These are phyloP conservation scores for Nitzschia sp. DNA, from an alignment of 108 stramenopile genomes.

Conservation along the genomic window DNA sequence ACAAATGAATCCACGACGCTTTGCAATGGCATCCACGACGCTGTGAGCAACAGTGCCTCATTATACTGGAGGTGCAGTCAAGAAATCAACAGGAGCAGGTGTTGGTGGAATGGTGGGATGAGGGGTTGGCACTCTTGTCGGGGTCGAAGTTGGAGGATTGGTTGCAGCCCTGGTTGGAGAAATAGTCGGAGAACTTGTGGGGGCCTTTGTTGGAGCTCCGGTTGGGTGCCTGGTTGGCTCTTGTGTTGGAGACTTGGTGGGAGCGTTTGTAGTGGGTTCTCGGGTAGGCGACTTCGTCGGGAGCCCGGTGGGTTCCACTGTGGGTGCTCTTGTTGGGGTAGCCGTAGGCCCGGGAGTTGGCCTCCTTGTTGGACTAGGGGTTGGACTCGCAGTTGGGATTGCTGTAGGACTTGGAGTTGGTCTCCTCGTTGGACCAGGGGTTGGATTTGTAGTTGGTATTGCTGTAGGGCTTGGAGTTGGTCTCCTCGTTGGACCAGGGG, in stretches of 20 bases:
- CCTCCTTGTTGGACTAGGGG: neutral
- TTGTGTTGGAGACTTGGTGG: too few relatives aligned
- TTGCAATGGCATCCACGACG: too few relatives aligned
- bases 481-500: neutral
- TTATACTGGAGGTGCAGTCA: too few relatives aligned
- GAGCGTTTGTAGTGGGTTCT: too few relatives aligned
- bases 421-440: neutral
- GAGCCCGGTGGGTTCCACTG: neutral
- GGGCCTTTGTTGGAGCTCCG: too few relatives aligned
- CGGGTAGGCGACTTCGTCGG: neutral
- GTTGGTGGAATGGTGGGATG: neutral
- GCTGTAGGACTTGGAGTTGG: neutral
- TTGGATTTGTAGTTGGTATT: conserved; percentile 3
- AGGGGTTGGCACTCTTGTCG: conserved; percentile 4
- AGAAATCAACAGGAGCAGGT: neutral
- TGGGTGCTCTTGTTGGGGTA: neutral
- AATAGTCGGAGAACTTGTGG: too few relatives aligned
- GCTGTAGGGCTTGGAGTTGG: neutral
- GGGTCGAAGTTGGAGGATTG: neutral
- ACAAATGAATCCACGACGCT: conserved; percentile 15
- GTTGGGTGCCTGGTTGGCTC: too few relatives aligned
- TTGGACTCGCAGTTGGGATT: too few relatives aligned
- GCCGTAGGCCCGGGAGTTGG: conserved; percentile 2
- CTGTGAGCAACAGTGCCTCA: neutral
- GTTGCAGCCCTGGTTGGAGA: neutral